Evolutionary conservation across 1,284 basidiomycete genomes (phyloP).

Genomic region (Schizopora paradoxa): DNA sequence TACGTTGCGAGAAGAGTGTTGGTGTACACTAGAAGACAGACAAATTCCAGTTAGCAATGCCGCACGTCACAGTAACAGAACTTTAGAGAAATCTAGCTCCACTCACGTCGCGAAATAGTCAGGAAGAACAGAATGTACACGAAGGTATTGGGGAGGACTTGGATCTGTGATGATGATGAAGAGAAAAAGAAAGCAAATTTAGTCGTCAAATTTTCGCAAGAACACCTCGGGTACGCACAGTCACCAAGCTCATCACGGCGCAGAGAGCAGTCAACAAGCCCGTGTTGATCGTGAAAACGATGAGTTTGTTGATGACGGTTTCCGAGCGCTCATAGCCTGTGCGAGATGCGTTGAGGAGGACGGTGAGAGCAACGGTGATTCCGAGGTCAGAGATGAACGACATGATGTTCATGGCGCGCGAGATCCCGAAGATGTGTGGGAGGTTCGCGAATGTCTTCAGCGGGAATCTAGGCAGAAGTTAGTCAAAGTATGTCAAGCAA

Average conservation of each 20-base stretch:
- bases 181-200: background rate
- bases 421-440: background rate
- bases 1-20: constrained; percentile 10
- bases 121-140: constrained; percentile 13
- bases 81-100: no score
- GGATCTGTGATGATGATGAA: background rate
- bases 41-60: background rate
- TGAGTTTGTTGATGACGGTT: constrained; percentile 9
- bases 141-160: constrained; percentile 5
- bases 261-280: constrained; percentile 18
- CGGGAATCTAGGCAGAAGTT: background rate
- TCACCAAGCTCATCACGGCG: constrained; percentile 8
- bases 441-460: background rate
- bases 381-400: constrained; percentile 8
- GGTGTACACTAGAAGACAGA: constrained; percentile 5
- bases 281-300: constrained; percentile 14
- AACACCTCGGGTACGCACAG: background rate
- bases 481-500: background rate
- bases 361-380: constrained; percentile 15
- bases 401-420: background rate
- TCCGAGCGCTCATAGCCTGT: constrained; percentile 14
- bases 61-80: background rate
- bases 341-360: constrained; percentile 8
- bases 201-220: background rate
- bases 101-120: constrained; percentile 3